Percentiles rank a stretch among this genome's conserved stretches.
Conservation (phyloP, 202 grass and related monocot genomes). For the Hordeum pubiflorum region DNA sequence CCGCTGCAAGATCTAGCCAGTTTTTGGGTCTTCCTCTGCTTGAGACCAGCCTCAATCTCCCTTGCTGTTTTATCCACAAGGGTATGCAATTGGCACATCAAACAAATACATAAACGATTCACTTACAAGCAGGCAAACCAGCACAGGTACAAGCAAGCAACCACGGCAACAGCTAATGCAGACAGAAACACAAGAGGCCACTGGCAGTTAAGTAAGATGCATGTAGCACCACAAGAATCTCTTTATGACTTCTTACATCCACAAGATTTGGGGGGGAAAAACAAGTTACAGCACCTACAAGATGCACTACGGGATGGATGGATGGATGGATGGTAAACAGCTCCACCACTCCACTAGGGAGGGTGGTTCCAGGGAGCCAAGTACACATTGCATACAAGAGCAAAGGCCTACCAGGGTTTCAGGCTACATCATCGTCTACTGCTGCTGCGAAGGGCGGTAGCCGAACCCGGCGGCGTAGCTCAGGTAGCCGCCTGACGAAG, state of each 20-base stretch:
- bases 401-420: neutral
- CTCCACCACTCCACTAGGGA: neutral
- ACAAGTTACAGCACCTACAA: neutral
- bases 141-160: neutral
- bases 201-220: neutral
- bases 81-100: too few relatives aligned
- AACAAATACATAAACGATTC: too few relatives aligned
- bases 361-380: neutral
- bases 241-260: neutral
- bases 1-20: too few relatives aligned
- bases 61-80: too few relatives aligned
- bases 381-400: neutral
- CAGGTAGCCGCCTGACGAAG: conserved; percentile 37
- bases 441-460: conserved; percentile 45
- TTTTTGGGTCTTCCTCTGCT: too few relatives aligned
- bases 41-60: too few relatives aligned
- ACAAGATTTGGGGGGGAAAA: neutral
- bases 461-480: conserved; percentile 31
- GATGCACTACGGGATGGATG: neutral
- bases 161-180: neutral
- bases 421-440: conserved; percentile 28
- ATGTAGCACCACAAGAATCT: neutral
- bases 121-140: too few relatives aligned
- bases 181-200: neutral
- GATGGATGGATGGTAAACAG: neutral